Percentiles rank a stretch among this genome's conserved stretches.
These are phyloP conservation scores for Psilocybe subaeruginosa DNA, from an alignment of 768 basidiomycete species.

Conservation along the genomic window DNA sequence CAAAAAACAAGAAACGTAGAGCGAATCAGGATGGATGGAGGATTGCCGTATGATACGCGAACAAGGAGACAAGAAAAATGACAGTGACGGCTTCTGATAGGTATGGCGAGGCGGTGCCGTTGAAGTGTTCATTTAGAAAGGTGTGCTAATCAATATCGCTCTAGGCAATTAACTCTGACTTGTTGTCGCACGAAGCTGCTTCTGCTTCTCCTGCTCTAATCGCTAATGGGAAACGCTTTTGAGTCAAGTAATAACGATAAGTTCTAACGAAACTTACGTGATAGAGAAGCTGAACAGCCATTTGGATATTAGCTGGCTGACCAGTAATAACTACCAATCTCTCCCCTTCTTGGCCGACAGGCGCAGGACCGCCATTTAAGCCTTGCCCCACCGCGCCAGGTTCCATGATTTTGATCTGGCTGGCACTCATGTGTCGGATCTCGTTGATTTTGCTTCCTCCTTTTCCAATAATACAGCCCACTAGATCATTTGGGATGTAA, in stretches of 20 bases:
- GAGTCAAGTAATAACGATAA: not conserved
- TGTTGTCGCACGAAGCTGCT: slow-evolving; percentile 57
- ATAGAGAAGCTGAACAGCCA: slow-evolving; percentile 91
- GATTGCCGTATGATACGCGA: slow-evolving; percentile 7
- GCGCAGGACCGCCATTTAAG: slow-evolving; percentile 68
- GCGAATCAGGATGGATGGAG: slow-evolving; percentile 1
- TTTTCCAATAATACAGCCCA: slow-evolving; percentile 97
- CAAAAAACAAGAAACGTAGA: not conserved
- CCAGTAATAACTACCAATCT: slow-evolving; percentile 96
- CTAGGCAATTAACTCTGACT: slow-evolving; percentile 21
- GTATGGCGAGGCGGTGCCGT: slow-evolving; percentile 7
- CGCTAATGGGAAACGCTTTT: slow-evolving; percentile 46
- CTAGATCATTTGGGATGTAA: slow-evolving; percentile 96
- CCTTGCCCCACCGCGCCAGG: slow-evolving; percentile 80
- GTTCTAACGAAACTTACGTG: slow-evolving; percentile 53
- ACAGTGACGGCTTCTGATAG: slow-evolving; percentile 7
- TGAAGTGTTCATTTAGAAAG: slow-evolving; percentile 15
- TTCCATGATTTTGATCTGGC: slow-evolving; percentile 99
- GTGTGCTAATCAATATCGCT: not conserved
- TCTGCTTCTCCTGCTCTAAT: slow-evolving; percentile 88
- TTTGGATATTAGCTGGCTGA: slow-evolving; percentile 92
- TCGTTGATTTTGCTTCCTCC: slow-evolving; percentile 99
- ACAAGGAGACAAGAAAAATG: not conserved
- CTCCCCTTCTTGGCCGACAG: slow-evolving; percentile 82
- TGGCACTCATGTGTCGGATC: slow-evolving; percentile 92